These are phyloP conservation scores for Phytophthora lateralis DNA, from an alignment of 352 stramenopile genomes.

Conservation along the genomic window DNA sequence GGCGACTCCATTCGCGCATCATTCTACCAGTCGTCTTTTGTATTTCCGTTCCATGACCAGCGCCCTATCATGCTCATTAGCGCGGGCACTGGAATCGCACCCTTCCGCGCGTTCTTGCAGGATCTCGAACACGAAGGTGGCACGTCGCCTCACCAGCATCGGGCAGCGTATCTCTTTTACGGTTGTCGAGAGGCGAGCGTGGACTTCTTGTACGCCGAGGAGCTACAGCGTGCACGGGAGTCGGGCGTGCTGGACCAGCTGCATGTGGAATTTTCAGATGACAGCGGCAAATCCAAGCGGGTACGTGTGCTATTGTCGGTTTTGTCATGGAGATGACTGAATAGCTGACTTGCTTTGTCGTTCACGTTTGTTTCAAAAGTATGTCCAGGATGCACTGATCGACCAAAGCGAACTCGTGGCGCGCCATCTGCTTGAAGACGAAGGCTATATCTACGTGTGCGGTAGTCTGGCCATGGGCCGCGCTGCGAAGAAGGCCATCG, in stretches of 20 bases:
- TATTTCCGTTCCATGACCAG: constrained; percentile 65
- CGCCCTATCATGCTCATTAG: constrained; percentile 79
- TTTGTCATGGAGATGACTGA: constrained; percentile 1
- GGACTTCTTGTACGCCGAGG: constrained; percentile 77
- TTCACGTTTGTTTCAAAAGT: constrained; percentile 37
- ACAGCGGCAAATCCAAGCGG: constrained; percentile 37
- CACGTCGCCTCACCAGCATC: constrained; percentile 22
- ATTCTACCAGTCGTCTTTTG: constrained; percentile 80
- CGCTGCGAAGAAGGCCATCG: constrained; percentile 71
- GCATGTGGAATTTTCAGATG: constrained; percentile 67
- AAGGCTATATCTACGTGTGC: constrained; percentile 78
- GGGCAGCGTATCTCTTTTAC: constrained; percentile 77
- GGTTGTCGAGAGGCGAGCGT: constrained; percentile 62
- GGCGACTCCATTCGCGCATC: constrained; percentile 59
- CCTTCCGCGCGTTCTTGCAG: constrained; percentile 83
- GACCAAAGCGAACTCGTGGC: constrained; percentile 64
- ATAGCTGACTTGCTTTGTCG: constrained; percentile 1
- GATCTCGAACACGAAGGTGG: constrained; percentile 68
- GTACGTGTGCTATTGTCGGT: constrained; percentile 37
- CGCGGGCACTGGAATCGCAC: constrained; percentile 80
- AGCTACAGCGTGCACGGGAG: constrained; percentile 51
- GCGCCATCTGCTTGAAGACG: constrained; percentile 54
- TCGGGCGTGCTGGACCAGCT: constrained; percentile 55
- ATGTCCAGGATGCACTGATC: constrained; percentile 73
- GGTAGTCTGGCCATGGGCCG: constrained; percentile 82